These are phyloP conservation scores for Epicoccum nigrum DNA, from an alignment of 2,329 filamentous ascomycete species.

Conservation along the genomic window DNA sequence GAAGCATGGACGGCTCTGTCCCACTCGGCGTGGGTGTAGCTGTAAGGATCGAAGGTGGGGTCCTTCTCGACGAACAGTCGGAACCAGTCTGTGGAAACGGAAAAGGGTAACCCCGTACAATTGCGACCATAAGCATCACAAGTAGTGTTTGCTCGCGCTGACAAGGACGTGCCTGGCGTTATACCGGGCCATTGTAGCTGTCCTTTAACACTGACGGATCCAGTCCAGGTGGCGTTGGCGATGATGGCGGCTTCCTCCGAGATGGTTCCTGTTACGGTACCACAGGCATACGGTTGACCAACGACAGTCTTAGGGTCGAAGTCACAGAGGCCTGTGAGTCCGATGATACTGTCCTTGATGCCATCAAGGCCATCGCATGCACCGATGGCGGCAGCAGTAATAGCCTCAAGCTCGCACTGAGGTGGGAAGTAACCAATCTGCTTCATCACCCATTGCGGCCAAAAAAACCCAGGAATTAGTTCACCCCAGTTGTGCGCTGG, in stretches of 20 bases:
- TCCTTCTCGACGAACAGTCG: constrained; percentile 23
- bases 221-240: constrained; percentile 17
- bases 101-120: constrained; percentile 2
- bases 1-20: constrained; percentile 8
- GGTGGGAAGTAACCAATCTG: constrained; percentile 8
- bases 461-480: constrained; percentile 18
- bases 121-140: constrained; percentile 15
- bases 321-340: constrained; percentile 25
- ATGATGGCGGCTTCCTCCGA: constrained; percentile 7
- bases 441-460: constrained; percentile 29
- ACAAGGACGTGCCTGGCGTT: constrained; percentile 1
- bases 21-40: constrained; percentile 3
- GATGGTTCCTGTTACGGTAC: constrained; percentile 1
- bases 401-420: constrained; percentile 31
- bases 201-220: constrained; percentile 15
- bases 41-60: constrained; percentile 7
- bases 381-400: constrained; percentile 23
- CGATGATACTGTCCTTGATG: constrained; percentile 26
- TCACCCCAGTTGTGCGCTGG: constrained; percentile 30
- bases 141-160: constrained; percentile 5
- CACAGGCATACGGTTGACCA: constrained; percentile 8
- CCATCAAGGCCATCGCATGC: constrained; percentile 34
- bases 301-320: constrained; percentile 24
- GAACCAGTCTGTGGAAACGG: constrained; percentile 15
- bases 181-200: constrained; percentile 7